Conservation (phyloP, 1,139 yeast genomes). For the Yamadazyma blattariae region DNA sequence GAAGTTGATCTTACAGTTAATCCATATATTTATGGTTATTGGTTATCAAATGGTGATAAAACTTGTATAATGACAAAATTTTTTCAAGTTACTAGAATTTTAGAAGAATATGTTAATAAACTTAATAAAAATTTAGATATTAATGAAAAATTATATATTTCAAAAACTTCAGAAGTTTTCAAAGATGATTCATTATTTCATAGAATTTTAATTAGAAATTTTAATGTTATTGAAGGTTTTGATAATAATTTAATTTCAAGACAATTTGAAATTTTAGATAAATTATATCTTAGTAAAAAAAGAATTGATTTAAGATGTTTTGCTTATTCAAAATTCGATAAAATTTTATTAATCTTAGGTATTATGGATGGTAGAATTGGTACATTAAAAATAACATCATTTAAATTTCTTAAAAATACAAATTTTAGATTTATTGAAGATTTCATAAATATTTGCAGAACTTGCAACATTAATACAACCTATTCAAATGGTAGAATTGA, state of each 20-base stretch:
- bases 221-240: not conserved
- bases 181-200: not conserved
- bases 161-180: not conserved
- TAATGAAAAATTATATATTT: constrained; percentile 12
- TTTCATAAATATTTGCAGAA: not conserved
- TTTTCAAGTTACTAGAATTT: not conserved
- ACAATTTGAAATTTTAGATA: not conserved
- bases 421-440: not conserved
- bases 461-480: not conserved
- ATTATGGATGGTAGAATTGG: not conserved
- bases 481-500: not conserved
- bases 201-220: not conserved
- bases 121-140: constrained; percentile 27
- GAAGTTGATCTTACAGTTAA: too few relatives aligned
- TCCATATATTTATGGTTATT: not conserved
- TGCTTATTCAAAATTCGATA: not conserved
- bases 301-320: not conserved
- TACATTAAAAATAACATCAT: not conserved
- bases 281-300: not conserved
- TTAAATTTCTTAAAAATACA: not conserved
- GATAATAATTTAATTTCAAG: not conserved
- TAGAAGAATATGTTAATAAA: constrained; percentile 24
- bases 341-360: not conserved
- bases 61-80: not conserved
- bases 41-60: not conserved